A percentile compares a stretch with the other conserved stretches of the same genome.
Evolutionary conservation across 139 green algal species (phyloP).

Genomic region (Spirogloea muscicola): DNA sequence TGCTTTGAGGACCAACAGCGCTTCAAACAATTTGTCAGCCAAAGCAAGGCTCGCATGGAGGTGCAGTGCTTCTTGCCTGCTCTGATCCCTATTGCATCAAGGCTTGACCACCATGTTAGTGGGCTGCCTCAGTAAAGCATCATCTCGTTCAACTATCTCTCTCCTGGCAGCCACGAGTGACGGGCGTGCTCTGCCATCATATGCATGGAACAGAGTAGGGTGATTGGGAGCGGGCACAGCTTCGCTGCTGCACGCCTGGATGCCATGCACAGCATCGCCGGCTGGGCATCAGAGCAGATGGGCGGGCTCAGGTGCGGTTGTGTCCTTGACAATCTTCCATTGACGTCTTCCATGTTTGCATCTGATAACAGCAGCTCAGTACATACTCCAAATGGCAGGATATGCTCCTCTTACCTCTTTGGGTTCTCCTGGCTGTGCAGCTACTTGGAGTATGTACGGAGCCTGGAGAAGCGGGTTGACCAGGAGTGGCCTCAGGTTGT

Average conservation of each 20-base stretch:
- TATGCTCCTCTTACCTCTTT: too few relatives aligned
- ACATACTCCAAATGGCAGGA: too few relatives aligned
- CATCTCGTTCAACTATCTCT: too few relatives aligned
- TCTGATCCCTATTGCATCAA: too few relatives aligned
- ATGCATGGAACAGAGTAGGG: conserved; percentile 19
- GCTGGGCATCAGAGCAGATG: conserved; percentile 81
- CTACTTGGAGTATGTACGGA: conserved; percentile 85
- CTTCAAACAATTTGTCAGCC: conserved; percentile 96
- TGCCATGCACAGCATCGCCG: conserved; percentile 78
- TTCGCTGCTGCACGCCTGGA: conserved; percentile 77
- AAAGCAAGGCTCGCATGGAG: conserved; percentile 86
- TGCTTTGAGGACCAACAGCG: conserved; percentile 81
- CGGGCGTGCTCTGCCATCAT: neutral
- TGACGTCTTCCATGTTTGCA: too few relatives aligned
- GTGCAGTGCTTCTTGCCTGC: conserved; percentile 20
- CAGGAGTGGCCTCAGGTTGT: conserved; percentile 80
- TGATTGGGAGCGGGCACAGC: conserved; percentile 76
- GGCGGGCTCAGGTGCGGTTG: conserved; percentile 68
- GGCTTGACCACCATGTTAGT: too few relatives aligned
- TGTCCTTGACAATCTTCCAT: too few relatives aligned
- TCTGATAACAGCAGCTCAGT: too few relatives aligned
- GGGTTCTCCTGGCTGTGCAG: conserved; percentile 25
- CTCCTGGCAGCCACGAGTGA: too few relatives aligned
- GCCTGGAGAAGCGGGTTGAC: conserved; percentile 79
- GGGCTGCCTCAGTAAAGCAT: too few relatives aligned